These are phyloP conservation scores for Apiotrichum laibachii DNA, from an alignment of 1,284 basidiomycete species.

Conservation along the genomic window DNA sequence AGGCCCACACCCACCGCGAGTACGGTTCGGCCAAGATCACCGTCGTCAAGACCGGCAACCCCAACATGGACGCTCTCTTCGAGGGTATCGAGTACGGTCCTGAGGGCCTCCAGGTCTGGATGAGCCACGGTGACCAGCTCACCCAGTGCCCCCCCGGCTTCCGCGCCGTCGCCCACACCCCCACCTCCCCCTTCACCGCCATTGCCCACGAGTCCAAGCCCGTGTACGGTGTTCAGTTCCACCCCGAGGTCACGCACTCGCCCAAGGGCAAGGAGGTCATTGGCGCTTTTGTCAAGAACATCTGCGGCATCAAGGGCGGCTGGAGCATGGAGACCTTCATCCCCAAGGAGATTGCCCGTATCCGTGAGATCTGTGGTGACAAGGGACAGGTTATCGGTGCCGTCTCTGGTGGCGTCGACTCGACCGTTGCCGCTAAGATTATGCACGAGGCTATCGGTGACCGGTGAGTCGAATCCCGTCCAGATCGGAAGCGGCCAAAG, in stretches of 20 bases:
- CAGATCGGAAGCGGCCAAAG: no score
- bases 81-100: constrained; percentile 63
- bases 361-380: constrained; percentile 90
- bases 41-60: constrained; percentile 65
- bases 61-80: constrained; percentile 73
- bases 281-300: constrained; percentile 76
- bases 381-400: constrained; percentile 97
- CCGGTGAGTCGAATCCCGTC: constrained; percentile 47
- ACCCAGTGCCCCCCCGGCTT: constrained; percentile 78
- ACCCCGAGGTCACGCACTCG: constrained; percentile 97
- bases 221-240: constrained; percentile 97
- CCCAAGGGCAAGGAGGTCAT: constrained; percentile 88
- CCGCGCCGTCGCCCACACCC: constrained; percentile 81
- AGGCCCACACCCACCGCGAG: constrained; percentile 86
- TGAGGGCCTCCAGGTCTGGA: constrained; percentile 88
- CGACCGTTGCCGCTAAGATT: constrained; percentile 94
- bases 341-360: constrained; percentile 92
- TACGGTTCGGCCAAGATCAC: constrained; percentile 88
- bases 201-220: constrained; percentile 87
- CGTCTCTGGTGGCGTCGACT: constrained; percentile 96
- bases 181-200: constrained; percentile 87
- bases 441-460: constrained; percentile 99
- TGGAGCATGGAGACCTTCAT: constrained; percentile 99
- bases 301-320: constrained; percentile 76
- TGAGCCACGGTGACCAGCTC: constrained; percentile 98